Base-by-base conservation (phyloP, 148 eudicot species). In the Vaccinium corymbosum region DNA sequence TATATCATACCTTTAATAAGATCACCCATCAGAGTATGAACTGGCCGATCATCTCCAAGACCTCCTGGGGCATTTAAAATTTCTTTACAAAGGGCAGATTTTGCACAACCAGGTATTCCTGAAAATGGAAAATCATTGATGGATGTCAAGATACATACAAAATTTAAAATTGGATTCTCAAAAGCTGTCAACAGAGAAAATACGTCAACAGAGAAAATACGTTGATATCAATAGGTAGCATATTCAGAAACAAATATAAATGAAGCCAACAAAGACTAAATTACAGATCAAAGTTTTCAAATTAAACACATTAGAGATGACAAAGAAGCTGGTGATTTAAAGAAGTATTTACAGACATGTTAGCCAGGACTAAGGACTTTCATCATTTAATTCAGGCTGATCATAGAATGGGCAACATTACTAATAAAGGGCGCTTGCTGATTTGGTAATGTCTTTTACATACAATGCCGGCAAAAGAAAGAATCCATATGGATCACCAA, bases 61-160 rank as follows among this genome's bases (percentile, higher is more conserved):
- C 89, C 88, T 64, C 86, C 93, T 14, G 91, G 84, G 72, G 91
- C 81, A 82, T 83, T 88, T 75, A 93, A 76, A 84, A 96, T 89
- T 84, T 93, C 98, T 89, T 92, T 92, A 85, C 99, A 96, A 52
- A 96, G 95, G 20, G 97, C 98, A 76, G 99, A 96, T 88, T 96
- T 96, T 19, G 98, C 99, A 85, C 99, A 96, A 79, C 99, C 99
- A 16, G 99, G 99, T 84, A 96, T 94, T 89, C 98, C 99, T 96
- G 90, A 29, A 86, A 86, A 75, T 52, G 56, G 62, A 29, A 27
- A 72, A 42, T 57, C 9, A 22, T 48, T n/a, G 51, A 11, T 73
- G 27, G 42, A 57, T 20, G 22, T 79, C 57, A 82, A 76, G 76
- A 83, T 74, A 29, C 76, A 29, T 59, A 19, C 35, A 80, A 61